These are phyloP conservation scores for Gentiana macrophylla DNA, from an alignment of 257 asterid species.

Conservation along the genomic window DNA sequence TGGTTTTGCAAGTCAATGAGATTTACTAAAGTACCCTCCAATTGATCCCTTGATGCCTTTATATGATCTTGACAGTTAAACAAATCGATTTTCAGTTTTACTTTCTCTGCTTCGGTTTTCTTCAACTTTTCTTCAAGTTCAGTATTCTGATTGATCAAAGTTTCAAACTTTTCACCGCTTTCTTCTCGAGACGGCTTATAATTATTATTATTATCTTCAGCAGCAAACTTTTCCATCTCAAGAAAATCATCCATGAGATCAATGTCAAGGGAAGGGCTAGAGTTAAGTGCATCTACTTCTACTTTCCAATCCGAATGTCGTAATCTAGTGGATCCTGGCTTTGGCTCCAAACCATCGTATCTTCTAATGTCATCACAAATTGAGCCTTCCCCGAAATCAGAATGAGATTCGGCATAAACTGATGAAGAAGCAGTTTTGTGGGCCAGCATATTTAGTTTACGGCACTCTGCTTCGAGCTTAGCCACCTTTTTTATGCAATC, in stretches of 20 bases:
- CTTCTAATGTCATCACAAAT: conserved; percentile 23
- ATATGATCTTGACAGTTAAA: conserved; percentile 35
- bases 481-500: conserved; percentile 49
- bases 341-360: conserved; percentile 23
- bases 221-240: conserved; percentile 79
- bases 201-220: conserved; percentile 20
- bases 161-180: conserved; percentile 15
- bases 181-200: conserved; percentile 6
- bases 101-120: conserved; percentile 42
- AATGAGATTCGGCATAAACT: conserved; percentile 42
- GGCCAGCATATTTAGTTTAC: conserved; percentile 40
- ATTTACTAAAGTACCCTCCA: conserved; percentile 32
- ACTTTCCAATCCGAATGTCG: conserved; percentile 12
- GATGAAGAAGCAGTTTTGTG: conserved; percentile 45
- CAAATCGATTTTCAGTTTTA: conserved; percentile 35
- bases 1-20: conserved; percentile 32
- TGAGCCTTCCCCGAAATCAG: conserved; percentile 46
- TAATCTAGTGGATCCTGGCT: conserved; percentile 11
- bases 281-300: conserved; percentile 18
- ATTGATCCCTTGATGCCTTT: conserved; percentile 36
- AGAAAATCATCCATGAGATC: conserved; percentile 86
- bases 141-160: conserved; percentile 9
- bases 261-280: conserved; percentile 37
- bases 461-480: conserved; percentile 79
- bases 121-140: conserved; percentile 46